A percentile compares a stretch with the other conserved stretches of the same genome.
phyloP scores from a whole-genome alignment of 116 monocot species.

The Iris pallida region DNA sequence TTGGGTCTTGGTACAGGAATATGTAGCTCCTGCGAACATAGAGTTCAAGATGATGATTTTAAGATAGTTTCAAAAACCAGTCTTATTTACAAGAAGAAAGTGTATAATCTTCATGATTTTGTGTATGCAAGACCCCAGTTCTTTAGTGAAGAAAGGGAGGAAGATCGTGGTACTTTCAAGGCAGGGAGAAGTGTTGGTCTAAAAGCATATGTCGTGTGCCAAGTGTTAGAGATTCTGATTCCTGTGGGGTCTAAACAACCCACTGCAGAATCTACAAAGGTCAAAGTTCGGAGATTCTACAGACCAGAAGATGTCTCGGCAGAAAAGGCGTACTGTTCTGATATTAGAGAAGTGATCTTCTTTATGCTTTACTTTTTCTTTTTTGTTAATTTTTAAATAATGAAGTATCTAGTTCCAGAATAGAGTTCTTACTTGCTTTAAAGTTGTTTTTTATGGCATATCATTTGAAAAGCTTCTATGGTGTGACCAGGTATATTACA shows the following conservation, averaged over 20 bases:
- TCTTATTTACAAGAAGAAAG: conserved; percentile 54
- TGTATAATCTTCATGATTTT: conserved; percentile 73
- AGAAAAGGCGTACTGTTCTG: conserved; percentile 72
- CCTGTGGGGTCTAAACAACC: conserved; percentile 34
- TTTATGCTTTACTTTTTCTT: conserved; percentile 6
- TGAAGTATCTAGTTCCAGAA: background rate
- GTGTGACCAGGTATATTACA: conserved; percentile 72
- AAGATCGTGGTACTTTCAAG: conserved; percentile 64
- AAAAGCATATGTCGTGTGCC: conserved; percentile 78
- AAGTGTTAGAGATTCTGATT: conserved; percentile 48
- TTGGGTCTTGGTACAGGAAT: conserved; percentile 76
- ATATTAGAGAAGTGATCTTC: conserved; percentile 79
- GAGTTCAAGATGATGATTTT: conserved; percentile 33
- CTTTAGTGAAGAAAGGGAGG: conserved; percentile 43
- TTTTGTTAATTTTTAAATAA: background rate
- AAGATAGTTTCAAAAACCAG: conserved; percentile 31
- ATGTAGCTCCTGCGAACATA: conserved; percentile 65
- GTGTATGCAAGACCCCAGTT: conserved; percentile 68
- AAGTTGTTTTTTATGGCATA: background rate
- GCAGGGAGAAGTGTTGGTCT: conserved; percentile 83
- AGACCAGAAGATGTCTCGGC: conserved; percentile 90
- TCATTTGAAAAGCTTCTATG: background rate
- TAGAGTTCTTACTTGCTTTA: background rate
- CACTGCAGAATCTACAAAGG: conserved; percentile 26
- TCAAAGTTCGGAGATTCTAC: conserved; percentile 87